Evolutionary conservation across 495 filamentous ascomycete genomes (phyloP).

Genomic region (Aspergillus heteromorphus): DNA sequence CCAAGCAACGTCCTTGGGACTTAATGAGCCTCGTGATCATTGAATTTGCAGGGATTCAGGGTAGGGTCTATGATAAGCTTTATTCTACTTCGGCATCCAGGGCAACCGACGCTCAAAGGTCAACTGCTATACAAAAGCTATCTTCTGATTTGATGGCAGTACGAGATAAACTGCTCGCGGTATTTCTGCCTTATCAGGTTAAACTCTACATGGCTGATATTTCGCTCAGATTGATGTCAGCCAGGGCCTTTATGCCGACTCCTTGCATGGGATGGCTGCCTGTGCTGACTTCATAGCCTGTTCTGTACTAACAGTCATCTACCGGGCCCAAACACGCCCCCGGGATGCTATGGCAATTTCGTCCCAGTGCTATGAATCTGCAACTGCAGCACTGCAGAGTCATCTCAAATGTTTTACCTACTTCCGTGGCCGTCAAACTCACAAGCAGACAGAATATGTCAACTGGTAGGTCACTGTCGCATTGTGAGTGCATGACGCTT

Average conservation of each 20-base stretch:
- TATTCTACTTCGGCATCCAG: constrained; percentile 15
- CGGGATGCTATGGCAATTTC: constrained; percentile 20
- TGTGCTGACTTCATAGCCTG: constrained; percentile 27
- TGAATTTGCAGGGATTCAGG: constrained; percentile 22
- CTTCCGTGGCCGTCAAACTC: constrained; percentile 20
- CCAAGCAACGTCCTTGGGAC: constrained; percentile 17
- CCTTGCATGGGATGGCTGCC: constrained; percentile 23
- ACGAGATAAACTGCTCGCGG: constrained; percentile 16
- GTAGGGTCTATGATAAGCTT: constrained; percentile 20
- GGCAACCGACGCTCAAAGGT: constrained; percentile 6
- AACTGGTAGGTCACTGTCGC: constrained; percentile 12
- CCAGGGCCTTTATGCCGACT: constrained; percentile 21
- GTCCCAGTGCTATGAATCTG: constrained; percentile 19
- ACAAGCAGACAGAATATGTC: constrained; percentile 27
- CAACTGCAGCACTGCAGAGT: constrained; percentile 17
- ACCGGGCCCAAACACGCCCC: constrained; percentile 22
- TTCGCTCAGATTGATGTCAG: constrained; percentile 19
- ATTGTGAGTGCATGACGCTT: background rate
- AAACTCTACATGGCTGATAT: background rate
- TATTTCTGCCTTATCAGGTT: background rate
- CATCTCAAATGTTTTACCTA: constrained; percentile 22
- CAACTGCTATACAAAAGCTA: constrained; percentile 9
- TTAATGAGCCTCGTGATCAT: constrained; percentile 20
- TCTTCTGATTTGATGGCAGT: constrained; percentile 20
- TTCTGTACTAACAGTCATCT: constrained; percentile 23